A percentile compares a stretch with the other conserved stretches of the same genome.
These are phyloP conservation scores for Capsicum chinense DNA, from an alignment of 257 asterid genomes.

Conservation along the genomic window DNA sequence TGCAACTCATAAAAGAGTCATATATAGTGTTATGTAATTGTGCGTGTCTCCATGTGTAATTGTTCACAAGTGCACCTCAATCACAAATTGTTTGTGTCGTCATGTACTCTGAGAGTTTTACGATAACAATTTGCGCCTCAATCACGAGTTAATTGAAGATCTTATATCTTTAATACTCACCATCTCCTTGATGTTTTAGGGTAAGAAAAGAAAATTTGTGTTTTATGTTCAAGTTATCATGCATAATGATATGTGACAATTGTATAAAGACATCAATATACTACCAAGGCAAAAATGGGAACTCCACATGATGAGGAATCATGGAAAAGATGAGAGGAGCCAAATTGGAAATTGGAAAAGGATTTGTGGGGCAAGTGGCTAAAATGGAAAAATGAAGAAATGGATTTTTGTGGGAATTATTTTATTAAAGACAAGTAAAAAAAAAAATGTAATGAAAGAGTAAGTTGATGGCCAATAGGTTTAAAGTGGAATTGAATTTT, in stretches of 20 bases:
- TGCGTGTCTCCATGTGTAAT: neutral
- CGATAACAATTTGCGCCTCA: neutral
- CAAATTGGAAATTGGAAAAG: slow-evolving; percentile 29
- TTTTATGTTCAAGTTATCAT: neutral
- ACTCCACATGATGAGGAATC: slow-evolving; percentile 20
- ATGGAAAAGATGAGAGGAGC: neutral
- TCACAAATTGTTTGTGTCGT: neutral
- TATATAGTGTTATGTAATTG: neutral
- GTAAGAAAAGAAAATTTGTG: neutral
- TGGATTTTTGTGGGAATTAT: neutral
- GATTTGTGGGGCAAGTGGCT: slow-evolving; percentile 33
- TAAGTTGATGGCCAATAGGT: no score
- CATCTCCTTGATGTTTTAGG: neutral
- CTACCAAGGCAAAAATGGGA: neutral
- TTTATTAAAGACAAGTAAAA: neutral
- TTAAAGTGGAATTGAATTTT: neutral
- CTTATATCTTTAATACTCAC: neutral
- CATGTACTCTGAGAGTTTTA: neutral
- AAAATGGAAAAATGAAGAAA: neutral
- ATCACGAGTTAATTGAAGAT: neutral
- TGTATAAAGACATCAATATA: neutral
- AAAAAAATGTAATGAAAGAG: no score
- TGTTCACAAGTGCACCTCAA: neutral
- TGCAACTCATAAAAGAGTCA: neutral
- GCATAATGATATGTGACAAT: slow-evolving; percentile 5